These are phyloP conservation scores for Scytalidium sp. DNA, from an alignment of 2,329 filamentous ascomycete genomes.

Conservation along the genomic window DNA sequence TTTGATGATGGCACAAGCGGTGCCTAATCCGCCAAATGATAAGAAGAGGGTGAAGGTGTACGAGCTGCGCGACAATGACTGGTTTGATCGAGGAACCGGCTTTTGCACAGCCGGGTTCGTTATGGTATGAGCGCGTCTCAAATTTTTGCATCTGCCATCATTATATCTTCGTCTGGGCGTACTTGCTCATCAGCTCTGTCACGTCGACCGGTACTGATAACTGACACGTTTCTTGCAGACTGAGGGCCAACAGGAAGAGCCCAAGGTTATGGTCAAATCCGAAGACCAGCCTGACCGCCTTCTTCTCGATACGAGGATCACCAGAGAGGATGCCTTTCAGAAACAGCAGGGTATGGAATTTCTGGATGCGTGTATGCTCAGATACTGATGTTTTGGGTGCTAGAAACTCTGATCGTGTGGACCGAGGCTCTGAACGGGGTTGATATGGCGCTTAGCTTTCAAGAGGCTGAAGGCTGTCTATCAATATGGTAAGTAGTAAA, in stretches of 20 bases:
- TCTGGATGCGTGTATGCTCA: slow-evolving; percentile 21
- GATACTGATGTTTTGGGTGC: slow-evolving; percentile 22
- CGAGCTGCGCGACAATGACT: slow-evolving; percentile 97
- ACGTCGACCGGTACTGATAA: not conserved
- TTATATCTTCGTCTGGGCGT: not conserved
- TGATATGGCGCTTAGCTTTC: slow-evolving; percentile 98
- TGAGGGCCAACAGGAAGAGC: slow-evolving; percentile 62
- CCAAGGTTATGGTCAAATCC: slow-evolving; percentile 85
- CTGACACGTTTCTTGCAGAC: slow-evolving; percentile 1
- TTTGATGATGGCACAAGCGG: slow-evolving; percentile 69
- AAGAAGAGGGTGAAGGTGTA: slow-evolving; percentile 94
- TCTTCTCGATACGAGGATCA: slow-evolving; percentile 84
- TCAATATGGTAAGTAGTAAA: slow-evolving; percentile 75
- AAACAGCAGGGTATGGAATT: slow-evolving; percentile 82
- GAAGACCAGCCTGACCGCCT: slow-evolving; percentile 85
- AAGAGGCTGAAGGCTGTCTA: slow-evolving; percentile 92
- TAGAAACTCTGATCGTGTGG: slow-evolving; percentile 98
- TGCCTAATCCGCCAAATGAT: slow-evolving; percentile 61
- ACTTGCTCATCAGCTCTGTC: not conserved
- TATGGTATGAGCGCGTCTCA: slow-evolving; percentile 19
- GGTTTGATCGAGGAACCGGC: slow-evolving; percentile 96
- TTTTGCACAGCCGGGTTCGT: slow-evolving; percentile 71
- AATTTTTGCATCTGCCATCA: not conserved
- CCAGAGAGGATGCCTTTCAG: slow-evolving; percentile 93
- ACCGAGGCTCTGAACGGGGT: slow-evolving; percentile 79